Conservation (phyloP, 441 rosid species). For the Arabidopsis lyrata region DNA sequence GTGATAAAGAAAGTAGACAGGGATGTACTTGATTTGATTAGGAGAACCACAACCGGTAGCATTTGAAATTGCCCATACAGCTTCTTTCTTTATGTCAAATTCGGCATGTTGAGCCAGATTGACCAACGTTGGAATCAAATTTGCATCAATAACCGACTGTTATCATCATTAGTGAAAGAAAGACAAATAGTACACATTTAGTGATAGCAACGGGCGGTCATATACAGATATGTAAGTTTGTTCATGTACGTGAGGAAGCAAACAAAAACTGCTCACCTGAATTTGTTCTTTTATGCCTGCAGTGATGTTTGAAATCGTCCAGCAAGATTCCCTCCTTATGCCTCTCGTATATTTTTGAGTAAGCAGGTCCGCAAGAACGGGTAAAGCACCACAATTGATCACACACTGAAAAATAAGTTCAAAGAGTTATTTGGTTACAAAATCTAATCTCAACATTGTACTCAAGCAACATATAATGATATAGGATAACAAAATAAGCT, state of each 20-base stretch:
- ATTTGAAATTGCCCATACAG: constrained; percentile 60
- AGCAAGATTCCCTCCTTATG: constrained; percentile 55
- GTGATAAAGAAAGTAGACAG: neutral
- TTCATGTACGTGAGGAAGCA: no score
- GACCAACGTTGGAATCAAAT: constrained; percentile 50
- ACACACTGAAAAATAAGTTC: constrained; percentile 43
- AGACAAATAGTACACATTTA: neutral
- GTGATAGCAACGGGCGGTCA: neutral
- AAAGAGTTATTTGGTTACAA: neutral
- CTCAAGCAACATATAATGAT: neutral
- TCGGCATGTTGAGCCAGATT: constrained; percentile 54
- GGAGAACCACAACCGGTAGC: constrained; percentile 58
- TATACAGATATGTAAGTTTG: no score
- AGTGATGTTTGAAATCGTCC: constrained; percentile 60
- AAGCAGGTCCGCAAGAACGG: constrained; percentile 50
- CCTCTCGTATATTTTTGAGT: constrained; percentile 50
- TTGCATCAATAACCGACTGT: constrained; percentile 56
- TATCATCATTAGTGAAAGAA: neutral
- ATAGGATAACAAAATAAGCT: neutral
- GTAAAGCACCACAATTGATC: constrained; percentile 48
- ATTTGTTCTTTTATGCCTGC: constrained; percentile 57
- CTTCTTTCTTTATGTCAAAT: constrained; percentile 62
- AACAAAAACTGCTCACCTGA: constrained; percentile 41
- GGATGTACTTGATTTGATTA: constrained; percentile 59
- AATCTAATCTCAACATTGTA: neutral